Percentiles rank a stretch among this genome's conserved stretches.
phyloP scores from a whole-genome alignment of 192 early-diverging fungal species.

The Bifiguratus adelaidae region DNA sequence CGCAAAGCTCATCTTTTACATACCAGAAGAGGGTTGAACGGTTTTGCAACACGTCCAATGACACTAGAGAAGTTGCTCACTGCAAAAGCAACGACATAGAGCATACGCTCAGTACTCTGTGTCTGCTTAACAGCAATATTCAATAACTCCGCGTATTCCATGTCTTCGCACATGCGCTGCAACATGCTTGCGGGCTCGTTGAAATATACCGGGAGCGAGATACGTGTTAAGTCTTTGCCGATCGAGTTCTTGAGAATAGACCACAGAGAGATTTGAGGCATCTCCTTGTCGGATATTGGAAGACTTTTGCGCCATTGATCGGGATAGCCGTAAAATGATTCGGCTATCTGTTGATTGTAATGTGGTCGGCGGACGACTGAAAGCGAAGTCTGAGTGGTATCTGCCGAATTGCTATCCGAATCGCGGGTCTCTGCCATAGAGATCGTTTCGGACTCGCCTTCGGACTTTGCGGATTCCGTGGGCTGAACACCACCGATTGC shows the following conservation, averaged over 20 bases:
- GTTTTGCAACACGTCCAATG: constrained; percentile 72
- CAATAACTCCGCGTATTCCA: constrained; percentile 77
- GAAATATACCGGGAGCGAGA: constrained; percentile 83
- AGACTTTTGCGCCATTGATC: constrained; percentile 26
- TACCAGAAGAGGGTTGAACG: constrained; percentile 79
- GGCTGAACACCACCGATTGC: no score
- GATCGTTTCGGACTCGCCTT: no score
- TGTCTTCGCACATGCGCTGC: constrained; percentile 79
- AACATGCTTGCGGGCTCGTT: constrained; percentile 82
- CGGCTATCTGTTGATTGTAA: no score
- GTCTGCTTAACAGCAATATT: constrained; percentile 58
- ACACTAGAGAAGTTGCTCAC: constrained; percentile 83
- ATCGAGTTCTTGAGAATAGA: constrained; percentile 81
- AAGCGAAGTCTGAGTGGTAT: no score
- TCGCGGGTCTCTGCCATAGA: no score
- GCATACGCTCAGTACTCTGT: constrained; percentile 46
- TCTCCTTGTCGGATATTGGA: constrained; percentile 29
- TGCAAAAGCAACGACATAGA: constrained; percentile 79
- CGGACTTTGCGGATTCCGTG: no score
- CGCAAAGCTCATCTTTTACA: background rate
- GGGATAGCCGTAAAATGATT: constrained; percentile 30
- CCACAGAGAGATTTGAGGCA: constrained; percentile 72
- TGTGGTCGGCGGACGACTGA: no score
- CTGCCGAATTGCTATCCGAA: no score
- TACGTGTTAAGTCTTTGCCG: constrained; percentile 75